Evolutionary conservation across 140 eudicot species (phyloP), one percentile per base, ranked within the genome.

Genomic region (Anethum foeniculum): DNA sequence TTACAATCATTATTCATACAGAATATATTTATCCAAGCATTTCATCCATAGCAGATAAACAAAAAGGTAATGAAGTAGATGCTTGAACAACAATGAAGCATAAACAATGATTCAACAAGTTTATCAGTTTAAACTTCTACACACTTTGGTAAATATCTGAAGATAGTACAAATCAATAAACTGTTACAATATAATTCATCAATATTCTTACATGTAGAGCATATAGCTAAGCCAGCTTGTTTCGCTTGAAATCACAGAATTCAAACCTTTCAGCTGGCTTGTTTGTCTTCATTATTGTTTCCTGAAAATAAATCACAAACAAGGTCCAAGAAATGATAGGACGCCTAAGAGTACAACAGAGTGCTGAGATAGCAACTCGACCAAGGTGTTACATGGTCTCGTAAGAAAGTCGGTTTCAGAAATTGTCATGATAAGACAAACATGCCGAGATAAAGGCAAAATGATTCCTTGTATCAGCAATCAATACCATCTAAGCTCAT

Each of bases 251-350:
- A 13, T 12, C 39, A 68, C 69, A 16, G n/a, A 68, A 5, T 34
- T 68, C 74, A 30, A 25, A 68, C 44, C 74, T 32, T 68, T 68
- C 74, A 68, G 69, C 44, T 32, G 8, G 74, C 41, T 68, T 68
- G 43, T 67, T 65, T 68, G 21, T 32, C 74, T 68, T 32, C 74
- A 67, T 68, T 68, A 68, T 68, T 34, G 21, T 68, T 68, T 68
- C 39, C 39, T 68, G 74, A 68, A 68, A 68, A 68, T 34, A 34
- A 68, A 68, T 68, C 41, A 68, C 74, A 28, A 68, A 68, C 74
- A 68, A 68, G 5, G 39, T 68, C 44, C 74, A 68, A 68, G 74
- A 68, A 30, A 34, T 34, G 43, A 68, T 68, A 68, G 39, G 74
- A 68, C 43, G n/a, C 44, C 74, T 5, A 68, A 12, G 25, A 68